These are phyloP conservation scores for Hypoxylon sp. DNA, from an alignment of 2,329 filamentous ascomycete genomes.

Conservation along the genomic window DNA sequence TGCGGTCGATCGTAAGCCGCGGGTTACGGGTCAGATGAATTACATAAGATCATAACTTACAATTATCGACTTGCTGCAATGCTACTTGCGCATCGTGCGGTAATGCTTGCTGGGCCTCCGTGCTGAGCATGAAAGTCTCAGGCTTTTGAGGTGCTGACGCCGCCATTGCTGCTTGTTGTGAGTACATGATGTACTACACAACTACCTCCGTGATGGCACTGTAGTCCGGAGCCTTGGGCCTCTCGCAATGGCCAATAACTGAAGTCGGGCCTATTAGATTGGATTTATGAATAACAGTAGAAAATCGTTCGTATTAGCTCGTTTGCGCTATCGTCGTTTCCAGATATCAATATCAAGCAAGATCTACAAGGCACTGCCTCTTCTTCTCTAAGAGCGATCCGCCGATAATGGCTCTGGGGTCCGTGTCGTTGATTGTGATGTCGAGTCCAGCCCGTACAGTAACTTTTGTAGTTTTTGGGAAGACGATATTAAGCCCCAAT, in stretches of 20 bases:
- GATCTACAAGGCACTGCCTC: slow-evolving; percentile 48
- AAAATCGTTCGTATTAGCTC: slow-evolving; percentile 42
- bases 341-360: slow-evolving; percentile 27
- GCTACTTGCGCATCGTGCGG: slow-evolving; percentile 97
- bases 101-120: slow-evolving; percentile 94
- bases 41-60: slow-evolving; percentile 67
- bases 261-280: slow-evolving; percentile 22
- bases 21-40: background rate
- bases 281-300: slow-evolving; percentile 35
- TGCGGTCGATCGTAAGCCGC: slow-evolving; percentile 57
- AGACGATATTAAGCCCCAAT: slow-evolving; percentile 53
- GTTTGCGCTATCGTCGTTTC: slow-evolving; percentile 37
- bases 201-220: slow-evolving; percentile 38
- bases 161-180: slow-evolving; percentile 85
- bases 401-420: slow-evolving; percentile 27
- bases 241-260: slow-evolving; percentile 20
- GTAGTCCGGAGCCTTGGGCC: slow-evolving; percentile 25
- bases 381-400: slow-evolving; percentile 38
- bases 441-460: slow-evolving; percentile 63
- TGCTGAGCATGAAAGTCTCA: slow-evolving; percentile 98
- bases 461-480: slow-evolving; percentile 33
- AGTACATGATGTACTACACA: slow-evolving; percentile 72
- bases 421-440: slow-evolving; percentile 34
- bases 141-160: slow-evolving; percentile 88
- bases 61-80: slow-evolving; percentile 96